phyloP scores from a whole-genome alignment of 768 basidiomycete species.

The Rhodocollybia butyracea region DNA sequence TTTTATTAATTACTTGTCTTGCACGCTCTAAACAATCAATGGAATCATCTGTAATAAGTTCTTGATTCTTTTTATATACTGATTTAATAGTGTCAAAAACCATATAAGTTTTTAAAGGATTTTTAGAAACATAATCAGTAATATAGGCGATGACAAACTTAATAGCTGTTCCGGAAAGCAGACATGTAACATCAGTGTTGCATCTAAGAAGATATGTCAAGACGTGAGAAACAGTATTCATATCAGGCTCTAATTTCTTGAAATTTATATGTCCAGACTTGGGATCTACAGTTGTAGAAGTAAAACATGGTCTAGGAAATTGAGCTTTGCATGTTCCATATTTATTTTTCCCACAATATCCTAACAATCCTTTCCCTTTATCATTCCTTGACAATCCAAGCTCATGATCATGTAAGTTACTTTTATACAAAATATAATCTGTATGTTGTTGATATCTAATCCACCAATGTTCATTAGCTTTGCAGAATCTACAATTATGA shows the following conservation, averaged over 20 bases:
- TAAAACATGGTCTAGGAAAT: not conserved
- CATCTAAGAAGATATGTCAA: not conserved
- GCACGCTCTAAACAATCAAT: not conserved
- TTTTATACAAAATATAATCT: not conserved
- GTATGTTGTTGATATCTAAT: not conserved
- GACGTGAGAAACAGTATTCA: conserved; percentile 1
- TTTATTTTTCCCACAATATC: not conserved
- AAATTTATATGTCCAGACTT: not conserved
- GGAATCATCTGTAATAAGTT: not conserved
- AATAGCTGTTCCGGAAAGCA: conserved; percentile 12
- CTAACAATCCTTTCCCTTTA: not conserved
- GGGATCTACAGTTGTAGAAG: not conserved
- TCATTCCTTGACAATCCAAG: not conserved
- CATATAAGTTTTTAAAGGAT: conserved; percentile 7
- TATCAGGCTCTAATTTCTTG: conserved; percentile 1
- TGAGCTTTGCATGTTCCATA: not conserved
- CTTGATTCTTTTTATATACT: not conserved
- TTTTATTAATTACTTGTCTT: conserved; percentile 16
- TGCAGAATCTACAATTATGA: not conserved
- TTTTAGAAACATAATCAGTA: conserved; percentile 15
- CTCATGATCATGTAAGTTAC: not conserved
- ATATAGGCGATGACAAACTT: conserved; percentile 14
- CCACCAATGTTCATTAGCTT: not conserved
- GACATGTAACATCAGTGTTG: conserved; percentile 9
- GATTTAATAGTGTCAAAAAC: not conserved